Percentiles rank a stretch among this genome's conserved stretches.
These are phyloP conservation scores for Talaromyces verruculosus DNA, from an alignment of 2,329 filamentous ascomycete species.

Conservation along the genomic window DNA sequence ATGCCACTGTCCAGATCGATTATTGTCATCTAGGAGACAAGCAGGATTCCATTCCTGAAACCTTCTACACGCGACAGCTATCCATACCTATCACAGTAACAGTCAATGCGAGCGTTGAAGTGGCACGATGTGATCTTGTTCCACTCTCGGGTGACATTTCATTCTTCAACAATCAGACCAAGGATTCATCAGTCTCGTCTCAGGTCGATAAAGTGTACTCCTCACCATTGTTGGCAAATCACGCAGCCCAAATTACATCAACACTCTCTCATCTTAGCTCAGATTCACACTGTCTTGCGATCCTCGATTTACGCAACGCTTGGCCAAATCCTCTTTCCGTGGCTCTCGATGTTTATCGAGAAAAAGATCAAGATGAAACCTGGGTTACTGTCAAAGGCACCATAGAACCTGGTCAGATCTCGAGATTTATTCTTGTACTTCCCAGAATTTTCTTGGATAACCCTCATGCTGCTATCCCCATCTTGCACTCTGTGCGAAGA, in stretches of 20 bases:
- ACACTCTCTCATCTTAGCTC: constrained; percentile 46
- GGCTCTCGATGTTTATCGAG: constrained; percentile 53
- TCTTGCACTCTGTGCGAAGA: constrained; percentile 78
- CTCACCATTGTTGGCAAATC: constrained; percentile 21
- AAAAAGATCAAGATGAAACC: constrained; percentile 26
- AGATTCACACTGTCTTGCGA: constrained; percentile 64
- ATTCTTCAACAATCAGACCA: constrained; percentile 51
- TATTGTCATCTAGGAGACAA: constrained; percentile 77
- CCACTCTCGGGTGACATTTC: constrained; percentile 70
- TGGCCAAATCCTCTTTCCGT: constrained; percentile 80
- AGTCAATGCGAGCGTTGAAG: constrained; percentile 85
- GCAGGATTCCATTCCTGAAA: constrained; percentile 65
- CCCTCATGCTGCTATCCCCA: constrained; percentile 74
- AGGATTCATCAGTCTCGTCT: constrained; percentile 7
- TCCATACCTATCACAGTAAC: constrained; percentile 80
- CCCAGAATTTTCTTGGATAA: constrained; percentile 74
- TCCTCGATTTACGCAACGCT: constrained; percentile 82
- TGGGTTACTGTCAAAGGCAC: constrained; percentile 43
- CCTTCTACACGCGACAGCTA: constrained; percentile 82
- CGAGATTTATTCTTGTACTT: constrained; percentile 72
- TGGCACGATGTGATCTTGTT: constrained; percentile 75
- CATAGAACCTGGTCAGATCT: constrained; percentile 62
- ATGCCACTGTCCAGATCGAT: constrained; percentile 77
- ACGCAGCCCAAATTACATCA: constrained; percentile 46
- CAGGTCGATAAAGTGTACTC: constrained; percentile 17